These are phyloP conservation scores for Tetrapisispora iriomotensis DNA, from an alignment of 805 yeast genomes.

Conservation along the genomic window DNA sequence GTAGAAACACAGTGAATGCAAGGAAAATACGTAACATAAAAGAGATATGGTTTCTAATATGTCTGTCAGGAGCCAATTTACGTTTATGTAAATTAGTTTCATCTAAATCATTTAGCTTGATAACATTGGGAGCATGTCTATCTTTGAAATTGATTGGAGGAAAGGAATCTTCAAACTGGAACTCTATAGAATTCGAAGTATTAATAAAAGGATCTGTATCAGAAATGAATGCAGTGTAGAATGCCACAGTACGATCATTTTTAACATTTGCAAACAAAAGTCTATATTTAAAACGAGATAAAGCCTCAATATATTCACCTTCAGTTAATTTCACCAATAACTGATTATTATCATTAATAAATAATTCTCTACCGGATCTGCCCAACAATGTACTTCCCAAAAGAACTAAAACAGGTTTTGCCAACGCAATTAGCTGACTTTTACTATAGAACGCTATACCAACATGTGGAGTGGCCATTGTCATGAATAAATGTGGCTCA, in stretches of 20 bases:
- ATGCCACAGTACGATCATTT: conserved; percentile 81
- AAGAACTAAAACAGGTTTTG: conserved; percentile 33
- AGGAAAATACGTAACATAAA: conserved; percentile 1
- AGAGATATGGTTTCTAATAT: background rate
- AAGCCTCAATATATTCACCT: conserved; percentile 43
- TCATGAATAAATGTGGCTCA: conserved; percentile 52
- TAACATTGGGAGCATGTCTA: conserved; percentile 18
- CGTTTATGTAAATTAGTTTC: background rate
- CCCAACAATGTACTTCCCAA: conserved; percentile 51
- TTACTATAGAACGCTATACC: conserved; percentile 44
- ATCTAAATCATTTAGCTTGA: conserved; percentile 19
- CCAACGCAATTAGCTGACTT: conserved; percentile 18
- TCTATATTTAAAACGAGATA: conserved; percentile 46
- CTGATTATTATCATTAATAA: conserved; percentile 37
- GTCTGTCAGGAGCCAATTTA: background rate
- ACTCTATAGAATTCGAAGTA: conserved; percentile 38
- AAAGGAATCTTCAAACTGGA: conserved; percentile 37
- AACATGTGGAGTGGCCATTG: conserved; percentile 75
- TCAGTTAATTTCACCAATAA: conserved; percentile 35
- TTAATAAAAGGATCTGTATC: conserved; percentile 63
- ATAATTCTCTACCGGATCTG: conserved; percentile 65
- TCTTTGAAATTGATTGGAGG: conserved; percentile 17
- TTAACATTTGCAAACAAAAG: conserved; percentile 62
- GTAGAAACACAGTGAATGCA: conserved; percentile 13
- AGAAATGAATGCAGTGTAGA: conserved; percentile 72